Base-by-base conservation (phyloP, 1,284 basidiomycete species). In the Papiliotrema nemorosa region DNA sequence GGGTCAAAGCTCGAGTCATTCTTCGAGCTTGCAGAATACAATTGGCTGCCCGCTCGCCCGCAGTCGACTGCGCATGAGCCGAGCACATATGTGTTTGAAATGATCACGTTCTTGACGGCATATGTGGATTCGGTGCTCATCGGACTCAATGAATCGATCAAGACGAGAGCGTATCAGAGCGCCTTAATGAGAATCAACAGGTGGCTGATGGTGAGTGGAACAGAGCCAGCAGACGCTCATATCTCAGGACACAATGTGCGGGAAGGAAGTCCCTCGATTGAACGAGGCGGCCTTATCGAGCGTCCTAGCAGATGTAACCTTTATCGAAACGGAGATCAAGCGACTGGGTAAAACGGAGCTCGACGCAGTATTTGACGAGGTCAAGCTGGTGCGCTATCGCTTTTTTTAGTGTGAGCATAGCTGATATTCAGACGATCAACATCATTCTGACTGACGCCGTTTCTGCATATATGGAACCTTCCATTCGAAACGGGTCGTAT, bases 1-100 rank as follows among this genome's bases (percentile, higher is more conserved):
- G 82, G 84, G 6, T 88, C 87, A 21, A 98, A 98, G 73, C 83
- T 98, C n/a, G 88, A 94, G 65, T 90, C 93, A 58, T 97, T 97
- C 77, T 90, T 97, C 58, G 94, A 90, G 52, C 78, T 97, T 38
- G 87, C 90, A 1, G 90, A 96, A 71, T 97, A 97, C 72, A 86
- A 96, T 63, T 97, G 91, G 90, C 87, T 85, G 44, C 87, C 92
- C 2, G 58, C 63, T 10, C 44, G 56, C 22, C 65, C 66, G 2
- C 55, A 61, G 24, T 54, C 54, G 5, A 66, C 65, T 3, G 84
- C 87, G 63, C 79, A 81, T 53, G 82, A 82, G 38, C 89, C 91
- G 39, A 94, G 90, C 79, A 75, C 70, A 78, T 97, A 97, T 73
- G 80, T 98, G 7, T 87, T 90, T 67, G 96, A 97, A 72, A 83